Evolutionary conservation across 495 filamentous ascomycete species (phyloP).

Genomic region (Choiromyces venosus): DNA sequence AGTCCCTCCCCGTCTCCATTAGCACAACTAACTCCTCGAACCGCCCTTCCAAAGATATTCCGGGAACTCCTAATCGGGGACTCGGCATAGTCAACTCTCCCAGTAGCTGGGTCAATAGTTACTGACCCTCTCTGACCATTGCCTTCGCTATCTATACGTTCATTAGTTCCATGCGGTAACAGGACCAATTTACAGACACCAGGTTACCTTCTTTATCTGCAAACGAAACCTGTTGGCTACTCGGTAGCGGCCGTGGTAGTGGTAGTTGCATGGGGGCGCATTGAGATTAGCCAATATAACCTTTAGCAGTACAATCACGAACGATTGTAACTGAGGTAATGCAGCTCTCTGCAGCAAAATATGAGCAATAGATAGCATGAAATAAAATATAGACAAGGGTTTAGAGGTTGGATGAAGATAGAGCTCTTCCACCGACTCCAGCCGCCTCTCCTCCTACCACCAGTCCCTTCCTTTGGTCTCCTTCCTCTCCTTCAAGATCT

Average conservation of each 20-base stretch:
- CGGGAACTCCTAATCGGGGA: conserved; percentile 33
- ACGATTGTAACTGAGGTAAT: conserved; percentile 78
- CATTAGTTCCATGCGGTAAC: conserved; percentile 11
- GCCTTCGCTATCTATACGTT: neutral
- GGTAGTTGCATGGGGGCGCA: conserved; percentile 41
- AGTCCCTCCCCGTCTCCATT: conserved; percentile 8
- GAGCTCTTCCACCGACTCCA: conserved; percentile 74
- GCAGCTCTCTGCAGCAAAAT: conserved; percentile 54
- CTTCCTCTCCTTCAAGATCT: conserved; percentile 28
- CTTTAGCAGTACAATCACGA: conserved; percentile 90
- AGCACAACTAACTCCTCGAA: no score
- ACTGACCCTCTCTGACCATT: conserved; percentile 4
- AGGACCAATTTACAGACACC: conserved; percentile 6
- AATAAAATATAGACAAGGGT: neutral
- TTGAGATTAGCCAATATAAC: conserved; percentile 76
- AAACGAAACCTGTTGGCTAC: conserved; percentile 24
- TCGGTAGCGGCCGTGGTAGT: conserved; percentile 12
- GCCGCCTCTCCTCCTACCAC: conserved; percentile 50
- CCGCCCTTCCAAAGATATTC: conserved; percentile 10
- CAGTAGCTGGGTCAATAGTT: conserved; percentile 13
- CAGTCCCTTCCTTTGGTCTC: conserved; percentile 46
- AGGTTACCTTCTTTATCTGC: conserved; percentile 26
- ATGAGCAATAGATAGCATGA: conserved; percentile 30
- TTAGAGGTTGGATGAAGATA: conserved; percentile 63
- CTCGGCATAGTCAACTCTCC: conserved; percentile 25